Conservation (phyloP, 306 rosid genomes). For the Crotalaria pallida region DNA sequence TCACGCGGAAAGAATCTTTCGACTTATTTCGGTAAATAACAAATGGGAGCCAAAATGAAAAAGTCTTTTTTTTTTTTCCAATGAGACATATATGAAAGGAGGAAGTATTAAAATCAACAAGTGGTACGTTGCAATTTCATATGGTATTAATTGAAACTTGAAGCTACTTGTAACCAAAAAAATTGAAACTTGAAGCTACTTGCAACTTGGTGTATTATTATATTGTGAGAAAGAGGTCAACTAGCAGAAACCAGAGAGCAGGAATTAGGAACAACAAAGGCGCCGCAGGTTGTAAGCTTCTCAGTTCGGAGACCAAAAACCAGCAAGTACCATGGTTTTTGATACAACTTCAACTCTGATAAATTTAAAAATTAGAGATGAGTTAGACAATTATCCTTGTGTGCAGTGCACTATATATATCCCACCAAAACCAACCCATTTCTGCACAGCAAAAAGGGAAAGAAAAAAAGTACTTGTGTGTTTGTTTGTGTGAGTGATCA, state of each 20-base stretch:
- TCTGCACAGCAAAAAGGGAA: background rate
- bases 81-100: too few relatives aligned
- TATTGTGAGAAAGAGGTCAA: background rate
- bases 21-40: too few relatives aligned
- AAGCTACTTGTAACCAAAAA: background rate
- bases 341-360: background rate
- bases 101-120: too few relatives aligned
- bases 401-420: background rate
- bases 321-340: constrained; percentile 16
- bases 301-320: background rate
- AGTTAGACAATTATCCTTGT: background rate
- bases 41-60: too few relatives aligned
- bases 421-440: background rate
- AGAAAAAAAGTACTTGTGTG: background rate
- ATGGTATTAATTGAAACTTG: background rate
- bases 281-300: constrained; percentile 12
- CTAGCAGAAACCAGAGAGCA: background rate
- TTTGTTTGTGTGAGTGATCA: background rate
- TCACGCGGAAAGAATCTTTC: too few relatives aligned
- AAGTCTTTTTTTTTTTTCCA: too few relatives aligned
- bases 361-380: background rate
- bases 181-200: background rate
- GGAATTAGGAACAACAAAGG: constrained; percentile 1
- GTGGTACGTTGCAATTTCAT: too few relatives aligned
- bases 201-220: constrained; percentile 4